Conservation (phyloP, 805 yeast species). For the Clavispora asparagi region DNA sequence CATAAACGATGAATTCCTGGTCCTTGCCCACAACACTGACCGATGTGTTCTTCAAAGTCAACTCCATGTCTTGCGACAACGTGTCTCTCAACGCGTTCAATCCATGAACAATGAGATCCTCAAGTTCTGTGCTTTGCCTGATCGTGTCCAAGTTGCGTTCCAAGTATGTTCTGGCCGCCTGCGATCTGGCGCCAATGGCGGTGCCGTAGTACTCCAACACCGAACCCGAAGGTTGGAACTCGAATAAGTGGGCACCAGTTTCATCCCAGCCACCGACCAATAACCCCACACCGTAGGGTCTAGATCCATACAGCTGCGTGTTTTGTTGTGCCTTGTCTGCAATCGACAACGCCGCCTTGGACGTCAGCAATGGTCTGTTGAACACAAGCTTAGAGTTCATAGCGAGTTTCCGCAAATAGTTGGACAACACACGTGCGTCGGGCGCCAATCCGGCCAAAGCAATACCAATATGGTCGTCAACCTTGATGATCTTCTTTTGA, state of each 20-base stretch:
- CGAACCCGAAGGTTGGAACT: conserved; percentile 94
- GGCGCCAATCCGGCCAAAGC: conserved; percentile 98
- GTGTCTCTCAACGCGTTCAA: conserved; percentile 92
- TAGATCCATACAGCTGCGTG: conserved; percentile 91
- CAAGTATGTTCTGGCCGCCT: conserved; percentile 93
- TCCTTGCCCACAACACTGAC: conserved; percentile 90
- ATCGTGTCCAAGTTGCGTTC: conserved; percentile 79
- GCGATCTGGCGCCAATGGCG: conserved; percentile 98
- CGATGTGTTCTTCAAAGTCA: conserved; percentile 77
- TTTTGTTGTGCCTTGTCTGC: conserved; percentile 97
- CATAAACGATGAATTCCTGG: conserved; percentile 68
- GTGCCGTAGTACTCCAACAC: conserved; percentile 88
- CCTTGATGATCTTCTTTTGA: conserved; percentile 86
- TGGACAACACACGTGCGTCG: conserved; percentile 91
- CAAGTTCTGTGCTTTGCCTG: conserved; percentile 51
- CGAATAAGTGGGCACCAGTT: conserved; percentile 89
- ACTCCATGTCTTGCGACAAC: conserved; percentile 87
- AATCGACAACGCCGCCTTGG: conserved; percentile 75
- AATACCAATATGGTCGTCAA: conserved; percentile 91
- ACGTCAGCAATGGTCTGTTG: conserved; percentile 78
- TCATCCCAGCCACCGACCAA: conserved; percentile 88
- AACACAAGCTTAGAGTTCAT: conserved; percentile 80
- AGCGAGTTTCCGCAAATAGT: conserved; percentile 85
- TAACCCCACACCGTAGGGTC: conserved; percentile 98
- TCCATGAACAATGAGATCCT: conserved; percentile 78